phyloP scores from a whole-genome alignment of 208 protist genomes.

The Trypanosoma brucei region DNA sequence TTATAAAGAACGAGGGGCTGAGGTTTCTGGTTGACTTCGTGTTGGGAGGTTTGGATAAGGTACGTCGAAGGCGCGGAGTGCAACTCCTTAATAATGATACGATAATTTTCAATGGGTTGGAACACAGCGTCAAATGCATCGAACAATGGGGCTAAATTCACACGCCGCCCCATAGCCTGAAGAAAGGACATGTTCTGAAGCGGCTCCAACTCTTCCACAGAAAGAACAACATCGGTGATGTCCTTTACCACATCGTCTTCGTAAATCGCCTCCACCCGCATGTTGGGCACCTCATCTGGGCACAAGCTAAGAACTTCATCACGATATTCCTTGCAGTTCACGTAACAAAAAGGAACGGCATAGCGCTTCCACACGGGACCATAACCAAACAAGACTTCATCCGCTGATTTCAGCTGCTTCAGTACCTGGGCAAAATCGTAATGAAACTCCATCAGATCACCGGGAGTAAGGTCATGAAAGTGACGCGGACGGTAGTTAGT shows the following conservation, averaged over 20 bases:
- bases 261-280: constrained; percentile 74
- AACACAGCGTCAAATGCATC: constrained; percentile 81
- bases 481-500: constrained; percentile 85
- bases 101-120: constrained; percentile 76
- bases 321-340: constrained; percentile 71
- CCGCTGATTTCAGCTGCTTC: constrained; percentile 42
- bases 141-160: constrained; percentile 76
- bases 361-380: constrained; percentile 84
- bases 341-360: constrained; percentile 75
- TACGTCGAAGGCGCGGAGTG: constrained; percentile 59
- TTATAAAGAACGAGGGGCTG: constrained; percentile 72
- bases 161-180: constrained; percentile 66
- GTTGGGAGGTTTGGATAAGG: constrained; percentile 58
- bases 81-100: constrained; percentile 69
- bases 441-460: constrained; percentile 86
- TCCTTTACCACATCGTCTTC: constrained; percentile 84
- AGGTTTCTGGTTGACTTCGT: constrained; percentile 65
- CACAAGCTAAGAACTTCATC: constrained; percentile 77
- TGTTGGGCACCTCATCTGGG: constrained; percentile 83
- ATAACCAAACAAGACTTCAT: constrained; percentile 70
- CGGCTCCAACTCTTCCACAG: constrained; percentile 67
- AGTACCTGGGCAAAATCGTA: constrained; percentile 81
- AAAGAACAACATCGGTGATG: constrained; percentile 76
- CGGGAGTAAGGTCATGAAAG: constrained; percentile 84
- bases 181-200: constrained; percentile 65